Conservation (phyloP, 169 alveolate species). For the Plasmodium cynomolgi region DNA sequence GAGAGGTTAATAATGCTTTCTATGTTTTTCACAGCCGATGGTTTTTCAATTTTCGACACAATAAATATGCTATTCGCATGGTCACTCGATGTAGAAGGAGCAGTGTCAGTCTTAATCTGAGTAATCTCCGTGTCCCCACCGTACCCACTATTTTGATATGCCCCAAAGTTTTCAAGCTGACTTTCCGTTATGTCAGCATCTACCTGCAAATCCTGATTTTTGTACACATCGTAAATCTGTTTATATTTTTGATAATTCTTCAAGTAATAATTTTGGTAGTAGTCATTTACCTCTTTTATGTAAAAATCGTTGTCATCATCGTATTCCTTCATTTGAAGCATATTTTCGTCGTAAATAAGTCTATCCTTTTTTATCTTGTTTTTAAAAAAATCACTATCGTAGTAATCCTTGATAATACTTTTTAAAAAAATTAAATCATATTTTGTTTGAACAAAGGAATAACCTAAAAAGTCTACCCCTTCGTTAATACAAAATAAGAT, state of each 20-base stretch:
- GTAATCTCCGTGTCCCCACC: not conserved
- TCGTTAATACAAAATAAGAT: conserved; percentile 84
- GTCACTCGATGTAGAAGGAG: not conserved
- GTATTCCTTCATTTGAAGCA: conserved; percentile 31
- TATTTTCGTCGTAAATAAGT: conserved; percentile 59
- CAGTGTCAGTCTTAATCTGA: not conserved
- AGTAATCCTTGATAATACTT: conserved; percentile 81
- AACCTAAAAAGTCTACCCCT: conserved; percentile 84
- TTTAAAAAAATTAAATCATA: conserved; percentile 81
- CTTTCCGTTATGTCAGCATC: not conserved
- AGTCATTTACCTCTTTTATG: conserved; percentile 70
- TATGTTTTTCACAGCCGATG: conserved; percentile 92
- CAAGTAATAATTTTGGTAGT: conserved; percentile 62
- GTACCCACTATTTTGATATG: not conserved
- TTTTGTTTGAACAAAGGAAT: conserved; percentile 83
- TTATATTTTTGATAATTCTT: conserved; percentile 46
- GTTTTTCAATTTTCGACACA: conserved; percentile 97
- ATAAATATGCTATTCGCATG: conserved; percentile 84
- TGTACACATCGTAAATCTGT: conserved; percentile 45
- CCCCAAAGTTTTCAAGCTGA: not conserved
- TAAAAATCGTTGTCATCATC: conserved; percentile 63
- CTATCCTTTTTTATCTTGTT: conserved; percentile 76
- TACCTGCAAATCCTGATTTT: conserved; percentile 33
- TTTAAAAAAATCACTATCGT: conserved; percentile 77
- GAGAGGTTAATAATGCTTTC: conserved; percentile 92